Percentiles rank a stretch among this genome's conserved stretches.
phyloP scores from a whole-genome alignment of 2,329 filamentous ascomycete genomes.

The Alternaria ethzedia region DNA sequence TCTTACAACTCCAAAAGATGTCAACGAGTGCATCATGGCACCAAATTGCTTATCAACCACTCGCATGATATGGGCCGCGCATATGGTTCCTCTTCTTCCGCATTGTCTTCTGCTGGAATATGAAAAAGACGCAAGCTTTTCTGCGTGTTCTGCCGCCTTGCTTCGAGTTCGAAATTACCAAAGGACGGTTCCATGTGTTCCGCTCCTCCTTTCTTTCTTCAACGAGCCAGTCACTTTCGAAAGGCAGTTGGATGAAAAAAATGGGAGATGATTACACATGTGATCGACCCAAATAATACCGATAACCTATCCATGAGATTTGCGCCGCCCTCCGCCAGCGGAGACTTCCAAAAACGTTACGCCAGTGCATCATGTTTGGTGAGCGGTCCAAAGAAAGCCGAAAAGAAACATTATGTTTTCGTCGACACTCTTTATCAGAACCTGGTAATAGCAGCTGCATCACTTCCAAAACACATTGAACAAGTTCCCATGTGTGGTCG shows the following conservation, averaged over 20 bases:
- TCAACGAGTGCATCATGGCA: neutral
- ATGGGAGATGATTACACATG: neutral
- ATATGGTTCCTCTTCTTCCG: fast-evolving
- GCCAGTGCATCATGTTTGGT: fast-evolving
- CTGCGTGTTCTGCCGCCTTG: neutral
- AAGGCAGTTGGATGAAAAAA: neutral
- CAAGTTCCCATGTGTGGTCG: neutral
- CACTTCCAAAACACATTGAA: neutral
- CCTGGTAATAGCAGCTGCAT: neutral
- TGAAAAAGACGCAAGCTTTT: neutral
- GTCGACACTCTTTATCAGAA: neutral
- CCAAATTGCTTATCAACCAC: neutral
- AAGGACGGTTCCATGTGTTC: neutral
- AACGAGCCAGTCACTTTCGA: neutral
- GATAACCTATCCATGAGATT: neutral
- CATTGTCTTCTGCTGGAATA: neutral
- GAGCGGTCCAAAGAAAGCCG: neutral
- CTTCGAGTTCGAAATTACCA: neutral
- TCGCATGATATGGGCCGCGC: neutral
- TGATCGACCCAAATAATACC: neutral
- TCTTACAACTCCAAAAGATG: neutral
- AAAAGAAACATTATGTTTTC: neutral
- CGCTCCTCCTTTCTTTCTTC: neutral
- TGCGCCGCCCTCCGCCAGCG: neutral
- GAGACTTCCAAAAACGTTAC: neutral